phyloP scores from a whole-genome alignment of 2,329 filamentous ascomycete species.

The Xylariaceae sp. region DNA sequence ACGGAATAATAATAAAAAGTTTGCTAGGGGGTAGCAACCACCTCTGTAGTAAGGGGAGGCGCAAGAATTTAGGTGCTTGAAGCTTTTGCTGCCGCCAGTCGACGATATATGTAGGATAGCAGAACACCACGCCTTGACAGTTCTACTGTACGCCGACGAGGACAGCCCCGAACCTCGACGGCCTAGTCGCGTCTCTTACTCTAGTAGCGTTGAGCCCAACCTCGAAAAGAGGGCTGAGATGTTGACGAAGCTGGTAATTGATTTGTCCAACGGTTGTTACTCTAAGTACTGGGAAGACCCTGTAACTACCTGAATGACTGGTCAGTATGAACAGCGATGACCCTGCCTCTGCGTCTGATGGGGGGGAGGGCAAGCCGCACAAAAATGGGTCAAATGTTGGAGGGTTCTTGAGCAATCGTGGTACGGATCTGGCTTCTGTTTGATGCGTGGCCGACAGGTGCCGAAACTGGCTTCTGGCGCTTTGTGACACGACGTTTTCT shows the following conservation, averaged over 20 bases:
- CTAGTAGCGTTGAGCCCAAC: conserved; percentile 3
- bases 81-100: conserved; percentile 26
- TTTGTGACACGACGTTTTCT: neutral
- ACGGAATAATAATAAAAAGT: conserved; percentile 4
- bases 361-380: conserved; percentile 37
- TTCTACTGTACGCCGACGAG: conserved; percentile 19
- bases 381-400: conserved; percentile 29
- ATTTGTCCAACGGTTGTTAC: conserved; percentile 30
- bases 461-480: conserved; percentile 9
- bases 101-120: conserved; percentile 19
- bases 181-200: conserved; percentile 21
- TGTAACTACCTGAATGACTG: conserved; percentile 34
- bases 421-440: conserved; percentile 17
- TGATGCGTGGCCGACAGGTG: conserved; percentile 12
- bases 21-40: conserved; percentile 15
- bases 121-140: conserved; percentile 23
- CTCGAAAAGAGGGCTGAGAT: conserved; percentile 21
- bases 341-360: conserved; percentile 33
- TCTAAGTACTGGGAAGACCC: conserved; percentile 38
- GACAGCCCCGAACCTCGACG: conserved; percentile 25
- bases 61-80: conserved; percentile 18
- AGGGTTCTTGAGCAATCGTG: conserved; percentile 10
- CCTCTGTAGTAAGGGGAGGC: conserved; percentile 19
- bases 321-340: conserved; percentile 39
- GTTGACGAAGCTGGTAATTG: conserved; percentile 19